Evolutionary conservation across 2,329 filamentous ascomycete genomes (phyloP), one percentile per base, ranked within the genome.

Genomic region (Fusarium miscanthi): DNA sequence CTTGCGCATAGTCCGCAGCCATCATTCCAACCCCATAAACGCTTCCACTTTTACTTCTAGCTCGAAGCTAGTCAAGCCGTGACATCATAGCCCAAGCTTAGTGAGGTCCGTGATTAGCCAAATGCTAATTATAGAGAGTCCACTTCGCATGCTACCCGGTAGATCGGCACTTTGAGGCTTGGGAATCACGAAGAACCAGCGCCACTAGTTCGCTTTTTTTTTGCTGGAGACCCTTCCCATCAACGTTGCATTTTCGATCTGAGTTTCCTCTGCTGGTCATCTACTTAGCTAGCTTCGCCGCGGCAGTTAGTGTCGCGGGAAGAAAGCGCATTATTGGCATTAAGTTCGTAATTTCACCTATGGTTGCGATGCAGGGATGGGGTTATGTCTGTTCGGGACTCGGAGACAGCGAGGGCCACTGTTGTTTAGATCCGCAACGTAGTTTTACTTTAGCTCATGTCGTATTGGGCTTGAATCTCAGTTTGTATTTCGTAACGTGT

Each of bases 101-200:
- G 6, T 8, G 3, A 1, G 21, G 35, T 4, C 59, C 33, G 56
- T 66, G 51, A 54, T 58, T 58, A 27, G 27, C 9, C 13, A 53
- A 2, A 9, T 11, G 6, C 69, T 72, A 70, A 72, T 66, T 70
- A 59, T 73, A 72, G 69, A n/a, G 63, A 21, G 17, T 33, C 33
- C 43, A 58, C 16, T 40, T 59, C 6, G n/a, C 27, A 11, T 42
- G 17, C 31, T 23, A 37, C 21, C 17, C 66, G 68, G 59, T 31
- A 59, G 33, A 27, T 42, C 63, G 63, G 46, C 57, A 51, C 31
- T 43, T 42, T 30, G 40, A 42, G 59, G 53, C 41, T 43, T 43
- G 72, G 42, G 30, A 23, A 27, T 66, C n/a, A 62, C 41, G 51
- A 70, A 49, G 9, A n/a, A 46, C 40, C 21, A 38, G 19, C 41